These are phyloP conservation scores for Pecoramyces ruminantium DNA, from an alignment of 192 early-diverging fungal species.

Conservation along the genomic window DNA sequence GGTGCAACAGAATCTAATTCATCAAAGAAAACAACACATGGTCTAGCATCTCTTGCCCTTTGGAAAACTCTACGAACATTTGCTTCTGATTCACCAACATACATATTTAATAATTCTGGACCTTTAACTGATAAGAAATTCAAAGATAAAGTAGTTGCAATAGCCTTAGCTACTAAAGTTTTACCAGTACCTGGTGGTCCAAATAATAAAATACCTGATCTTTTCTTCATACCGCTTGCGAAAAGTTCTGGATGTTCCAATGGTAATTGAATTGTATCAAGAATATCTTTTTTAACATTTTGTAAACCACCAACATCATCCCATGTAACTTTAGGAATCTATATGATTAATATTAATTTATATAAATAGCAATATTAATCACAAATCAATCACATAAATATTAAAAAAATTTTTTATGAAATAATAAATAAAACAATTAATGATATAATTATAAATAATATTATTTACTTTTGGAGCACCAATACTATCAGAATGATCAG, in stretches of 20 bases:
- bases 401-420: not conserved
- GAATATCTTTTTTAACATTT: constrained; percentile 78
- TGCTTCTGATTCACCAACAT: constrained; percentile 97
- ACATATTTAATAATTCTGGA: constrained; percentile 95
- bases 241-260: constrained; percentile 93
- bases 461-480: constrained; percentile 79
- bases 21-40: constrained; percentile 98
- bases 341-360: not conserved
- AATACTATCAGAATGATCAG: constrained; percentile 74
- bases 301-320: constrained; percentile 93
- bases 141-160: constrained; percentile 90
- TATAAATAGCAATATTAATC: no score
- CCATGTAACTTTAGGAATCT: constrained; percentile 95
- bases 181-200: constrained; percentile 44
- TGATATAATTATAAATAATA: no score
- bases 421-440: no score
- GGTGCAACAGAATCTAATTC: constrained; percentile 97
- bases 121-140: constrained; percentile 99
- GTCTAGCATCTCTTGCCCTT: constrained; percentile 85
- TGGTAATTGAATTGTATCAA: constrained; percentile 93
- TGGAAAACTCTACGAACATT: constrained; percentile 95
- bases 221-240: constrained; percentile 79
- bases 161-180: constrained; percentile 94
- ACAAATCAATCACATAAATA: not conserved
- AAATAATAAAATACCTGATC: constrained; percentile 42